Evolutionary conservation across 2,329 filamentous ascomycete genomes (phyloP), one percentile per base, ranked within the genome.

Genomic region (Amesomyces nigricolor): DNA sequence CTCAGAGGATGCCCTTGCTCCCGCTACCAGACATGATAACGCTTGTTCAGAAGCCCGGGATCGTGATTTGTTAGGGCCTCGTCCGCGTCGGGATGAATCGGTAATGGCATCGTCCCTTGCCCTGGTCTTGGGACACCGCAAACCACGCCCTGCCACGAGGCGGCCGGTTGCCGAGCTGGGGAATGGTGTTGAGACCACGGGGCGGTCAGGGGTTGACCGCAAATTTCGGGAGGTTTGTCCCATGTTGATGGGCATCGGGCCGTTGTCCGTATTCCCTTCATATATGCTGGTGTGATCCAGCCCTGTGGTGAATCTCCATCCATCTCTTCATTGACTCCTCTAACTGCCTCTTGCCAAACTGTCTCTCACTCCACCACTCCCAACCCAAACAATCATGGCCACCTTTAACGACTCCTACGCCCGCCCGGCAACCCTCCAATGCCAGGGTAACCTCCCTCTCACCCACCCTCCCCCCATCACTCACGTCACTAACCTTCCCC

Each of bases 61-160:
- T 45, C 14, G n/a, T 49, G 50, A 57, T 57, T 57, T 57, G 55
- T 22, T 51, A 46, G 35, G 40, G 13, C 5, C 6, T 17, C 1
- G 1, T 26, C 9, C 19, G 16, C 3, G 14, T 54, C 58, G 58
- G 58, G 48, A 60, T 22, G 43, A 49, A 19, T 44, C 58, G 58
- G 58, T 53, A 56, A 17, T 19, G 2, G 19, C 40, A 37, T 29
- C 14, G 53, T 40, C 22, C 46, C 32, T 35, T 44, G 29, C 49
- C 54, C 53, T 40, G 43, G 51, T 47, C 47, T 17, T 14, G 22
- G 47, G 30, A 43, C 53, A 53, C 56, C 54, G 58, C 59, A 56
- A 54, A 54, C 56, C 47, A 52, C 49, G 30, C 47, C 52, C 17
- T 43, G 57, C 59, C 51, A 58, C 47, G 51, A 52, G 44, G 47